These are phyloP conservation scores for Ceratocystis destructans DNA, from an alignment of 2,329 filamentous ascomycete genomes.

Conservation along the genomic window DNA sequence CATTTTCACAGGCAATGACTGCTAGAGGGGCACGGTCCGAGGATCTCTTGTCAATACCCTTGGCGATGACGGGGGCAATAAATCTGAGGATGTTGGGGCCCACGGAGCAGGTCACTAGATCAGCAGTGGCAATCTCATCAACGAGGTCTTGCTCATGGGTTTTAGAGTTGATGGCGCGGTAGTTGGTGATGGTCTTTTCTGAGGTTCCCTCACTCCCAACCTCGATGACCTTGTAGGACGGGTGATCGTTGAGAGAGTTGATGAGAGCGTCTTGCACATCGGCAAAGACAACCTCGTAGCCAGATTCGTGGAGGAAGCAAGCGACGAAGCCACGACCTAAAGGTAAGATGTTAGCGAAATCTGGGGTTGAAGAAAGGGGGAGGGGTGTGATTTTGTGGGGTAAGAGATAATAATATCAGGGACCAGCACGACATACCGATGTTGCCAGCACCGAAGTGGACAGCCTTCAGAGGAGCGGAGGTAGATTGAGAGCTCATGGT, in stretches of 20 bases:
- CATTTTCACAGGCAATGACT: constrained; percentile 96
- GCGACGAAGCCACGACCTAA: constrained; percentile 65
- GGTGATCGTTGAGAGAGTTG: constrained; percentile 57
- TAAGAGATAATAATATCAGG: not conserved
- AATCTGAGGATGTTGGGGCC: constrained; percentile 93
- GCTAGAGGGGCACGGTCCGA: constrained; percentile 51
- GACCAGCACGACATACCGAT: constrained; percentile 41
- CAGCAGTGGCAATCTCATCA: constrained; percentile 72
- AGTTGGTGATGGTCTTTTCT: constrained; percentile 78
- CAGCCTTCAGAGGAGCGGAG: constrained; percentile 45
- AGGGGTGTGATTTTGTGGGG: not conserved
- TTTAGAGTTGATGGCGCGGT: constrained; percentile 92
- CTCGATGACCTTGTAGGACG: constrained; percentile 83
- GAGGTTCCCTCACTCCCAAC: constrained; percentile 73
- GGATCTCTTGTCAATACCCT: constrained; percentile 74
- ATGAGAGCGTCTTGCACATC: constrained; percentile 83
- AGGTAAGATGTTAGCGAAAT: constrained; percentile 7
- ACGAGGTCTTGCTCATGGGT: constrained; percentile 68
- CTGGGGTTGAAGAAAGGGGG: not conserved
- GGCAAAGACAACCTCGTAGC: constrained; percentile 90
- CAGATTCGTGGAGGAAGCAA: constrained; percentile 86
- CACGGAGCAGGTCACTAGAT: constrained; percentile 91
- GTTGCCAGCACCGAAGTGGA: constrained; percentile 78
- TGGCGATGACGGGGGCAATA: constrained; percentile 88
- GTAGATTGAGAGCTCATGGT: constrained; percentile 18